Percentiles rank a stretch among this genome's conserved stretches.
These are phyloP conservation scores for Skeletonema marinoi DNA, from an alignment of 108 stramenopile genomes.

Conservation along the genomic window DNA sequence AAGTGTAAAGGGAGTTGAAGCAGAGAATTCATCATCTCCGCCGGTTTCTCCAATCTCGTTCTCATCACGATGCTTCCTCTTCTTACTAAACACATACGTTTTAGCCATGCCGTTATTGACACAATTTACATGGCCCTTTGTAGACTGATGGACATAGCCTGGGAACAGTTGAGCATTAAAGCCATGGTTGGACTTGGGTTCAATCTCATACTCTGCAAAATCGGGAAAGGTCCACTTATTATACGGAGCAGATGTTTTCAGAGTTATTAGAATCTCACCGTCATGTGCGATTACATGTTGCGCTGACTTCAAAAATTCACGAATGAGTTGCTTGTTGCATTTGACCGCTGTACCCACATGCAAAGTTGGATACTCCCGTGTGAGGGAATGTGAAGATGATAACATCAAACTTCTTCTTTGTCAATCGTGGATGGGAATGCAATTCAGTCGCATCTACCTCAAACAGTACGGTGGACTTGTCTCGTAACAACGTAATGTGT, in stretches of 20 bases:
- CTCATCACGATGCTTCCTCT: constrained; percentile 9
- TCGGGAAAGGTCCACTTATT: constrained; percentile 17
- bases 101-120: constrained; percentile 12
- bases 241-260: constrained; percentile 15
- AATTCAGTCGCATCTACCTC: constrained; percentile 19
- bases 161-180: constrained; percentile 8
- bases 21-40: not conserved
- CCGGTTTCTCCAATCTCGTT: not conserved
- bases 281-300: constrained; percentile 3
- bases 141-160: constrained; percentile 16
- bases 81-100: constrained; percentile 17
- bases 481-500: constrained; percentile 2
- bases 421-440: constrained; percentile 2
- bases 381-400: constrained; percentile 24
- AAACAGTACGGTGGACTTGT: constrained; percentile 4
- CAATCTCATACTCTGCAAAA: constrained; percentile 9
- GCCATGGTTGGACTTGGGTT: constrained; percentile 7
- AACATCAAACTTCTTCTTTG: constrained; percentile 17
- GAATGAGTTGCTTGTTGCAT: constrained; percentile 9
- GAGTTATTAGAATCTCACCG: constrained; percentile 18
- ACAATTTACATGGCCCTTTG: constrained; percentile 6
- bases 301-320: constrained; percentile 12
- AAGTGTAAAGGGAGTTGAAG: not conserved
- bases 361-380: constrained; percentile 13
- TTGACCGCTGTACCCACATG: constrained; percentile 3